Evolutionary conservation across 2,329 filamentous ascomycete species (phyloP).

Genomic region (Cercospora berteroae): DNA sequence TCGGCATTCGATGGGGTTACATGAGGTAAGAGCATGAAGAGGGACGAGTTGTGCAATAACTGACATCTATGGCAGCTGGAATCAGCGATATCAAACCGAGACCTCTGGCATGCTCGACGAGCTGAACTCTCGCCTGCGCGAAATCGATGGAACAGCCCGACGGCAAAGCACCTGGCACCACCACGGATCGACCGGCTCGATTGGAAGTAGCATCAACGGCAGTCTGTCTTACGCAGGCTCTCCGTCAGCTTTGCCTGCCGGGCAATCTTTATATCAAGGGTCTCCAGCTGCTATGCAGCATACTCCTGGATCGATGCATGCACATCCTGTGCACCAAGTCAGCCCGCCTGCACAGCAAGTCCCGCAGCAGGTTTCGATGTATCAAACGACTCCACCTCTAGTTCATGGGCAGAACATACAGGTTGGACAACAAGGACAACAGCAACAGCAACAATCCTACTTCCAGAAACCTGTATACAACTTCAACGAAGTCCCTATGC

Average conservation of each 20-base stretch:
- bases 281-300: constrained; percentile 15
- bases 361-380: constrained; percentile 15
- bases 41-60: neutral
- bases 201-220: constrained; percentile 28
- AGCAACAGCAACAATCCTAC: constrained; percentile 21
- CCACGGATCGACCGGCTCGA: constrained; percentile 29
- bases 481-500: constrained; percentile 16
- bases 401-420: constrained; percentile 10
- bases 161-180: constrained; percentile 33
- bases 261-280: constrained; percentile 10
- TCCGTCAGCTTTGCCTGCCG: constrained; percentile 19
- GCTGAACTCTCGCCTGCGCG: constrained; percentile 41
- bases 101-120: constrained; percentile 43
- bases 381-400: constrained; percentile 13
- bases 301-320: constrained; percentile 13
- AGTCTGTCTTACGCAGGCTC: constrained; percentile 25
- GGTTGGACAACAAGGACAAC: constrained; percentile 19
- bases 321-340: constrained; percentile 19
- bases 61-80: constrained; percentile 40
- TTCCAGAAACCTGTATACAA: constrained; percentile 24
- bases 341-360: constrained; percentile 24
- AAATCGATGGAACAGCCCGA: constrained; percentile 30
- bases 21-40: constrained; percentile 36
- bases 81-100: constrained; percentile 49
- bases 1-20: constrained; percentile 50